phyloP scores from a whole-genome alignment of 768 basidiomycete genomes.

The Phlegmacium glaucopus region DNA sequence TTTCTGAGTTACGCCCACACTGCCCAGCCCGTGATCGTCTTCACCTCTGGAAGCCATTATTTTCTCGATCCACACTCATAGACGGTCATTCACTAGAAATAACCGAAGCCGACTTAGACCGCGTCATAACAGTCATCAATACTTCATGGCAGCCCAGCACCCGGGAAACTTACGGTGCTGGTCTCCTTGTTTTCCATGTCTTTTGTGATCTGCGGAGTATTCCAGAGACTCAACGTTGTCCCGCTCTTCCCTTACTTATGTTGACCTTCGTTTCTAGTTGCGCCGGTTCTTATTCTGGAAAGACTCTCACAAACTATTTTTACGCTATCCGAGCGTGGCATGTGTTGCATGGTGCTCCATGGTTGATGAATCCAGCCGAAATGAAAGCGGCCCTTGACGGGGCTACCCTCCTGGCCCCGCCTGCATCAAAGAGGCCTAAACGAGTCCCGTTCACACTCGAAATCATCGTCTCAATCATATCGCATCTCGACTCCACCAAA shows the following conservation, averaged over 20 bases:
- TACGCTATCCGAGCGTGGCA: conserved; percentile 32
- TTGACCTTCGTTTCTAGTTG: conserved; percentile 11
- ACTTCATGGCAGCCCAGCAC: conserved; percentile 9
- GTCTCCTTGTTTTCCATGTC: too few relatives aligned
- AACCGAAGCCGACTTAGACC: not conserved
- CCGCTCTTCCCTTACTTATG: conserved; percentile 16
- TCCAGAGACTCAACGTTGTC: conserved; percentile 22
- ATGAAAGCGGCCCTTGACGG: conserved; percentile 2
- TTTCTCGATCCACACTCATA: too few relatives aligned
- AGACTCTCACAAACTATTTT: conserved; percentile 26
- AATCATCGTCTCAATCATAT: not conserved
- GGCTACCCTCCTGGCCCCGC: conserved; percentile 1
- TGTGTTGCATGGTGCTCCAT: conserved; percentile 20
- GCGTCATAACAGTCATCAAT: conserved; percentile 23
- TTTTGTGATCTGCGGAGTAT: conserved; percentile 8
- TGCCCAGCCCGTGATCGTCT: conserved; percentile 18
- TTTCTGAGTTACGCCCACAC: conserved; percentile 10
- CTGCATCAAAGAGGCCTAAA: conserved; percentile 3
- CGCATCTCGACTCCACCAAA: conserved; percentile 5
- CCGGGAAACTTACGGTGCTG: not conserved
- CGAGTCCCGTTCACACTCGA: conserved; percentile 2
- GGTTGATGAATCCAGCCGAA: not conserved
- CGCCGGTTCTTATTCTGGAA: conserved; percentile 24
- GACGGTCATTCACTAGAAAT: too few relatives aligned
- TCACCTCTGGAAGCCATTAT: conserved; percentile 16